Base-by-base conservation (phyloP, 805 yeast species). In the Saturnispora serradocipensis region DNA sequence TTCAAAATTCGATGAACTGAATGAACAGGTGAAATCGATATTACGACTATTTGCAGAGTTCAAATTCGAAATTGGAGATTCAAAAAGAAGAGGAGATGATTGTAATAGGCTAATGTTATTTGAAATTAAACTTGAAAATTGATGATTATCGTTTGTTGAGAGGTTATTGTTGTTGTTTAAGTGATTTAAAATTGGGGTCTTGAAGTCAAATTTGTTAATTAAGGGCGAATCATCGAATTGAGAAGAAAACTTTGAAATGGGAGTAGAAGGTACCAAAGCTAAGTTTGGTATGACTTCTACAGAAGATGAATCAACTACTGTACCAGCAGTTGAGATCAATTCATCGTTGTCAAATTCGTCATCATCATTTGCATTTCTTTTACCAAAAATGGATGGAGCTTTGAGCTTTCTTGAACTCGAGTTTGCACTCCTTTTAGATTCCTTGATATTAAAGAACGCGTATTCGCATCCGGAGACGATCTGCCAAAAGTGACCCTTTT, bases 401-500 rank as follows among this genome's bases (percentile, higher is more conserved):
- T 22, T 27, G 16, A 34, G 22, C 32, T 34, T 42, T 24, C 39
- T 47, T 28, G 45, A 28, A 34, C 15, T 47, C 18, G 45, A 48
- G 34, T 51, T 52, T 27, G 20, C 43, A 11, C 46, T 52, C 44
- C 60, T 67, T 59, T 77, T 79, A 46, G 72, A 72, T 51, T 74
- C 70, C 60, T 80, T 78, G 4, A 77, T 81, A 61, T 80, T 84
- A 60, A 86, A 74, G 60, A 91, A 91, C 64, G 83, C 86, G 58
- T 80, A 78, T 65, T 90, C 97, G 61, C 74, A 79, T 5, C 95
- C 96, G n/a, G 78, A 72, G 55, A 83, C 86, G 48, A 91, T 86
- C 59, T 84, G 81, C 99, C 99, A 91, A 67, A 84, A 91, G 69
- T 90, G 96, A 32, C 93, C 93, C 65, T 86, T 86, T 7, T 91